phyloP scores from a whole-genome alignment of 2,329 filamentous ascomycete species.

The Hypoxylon rubiginosum region DNA sequence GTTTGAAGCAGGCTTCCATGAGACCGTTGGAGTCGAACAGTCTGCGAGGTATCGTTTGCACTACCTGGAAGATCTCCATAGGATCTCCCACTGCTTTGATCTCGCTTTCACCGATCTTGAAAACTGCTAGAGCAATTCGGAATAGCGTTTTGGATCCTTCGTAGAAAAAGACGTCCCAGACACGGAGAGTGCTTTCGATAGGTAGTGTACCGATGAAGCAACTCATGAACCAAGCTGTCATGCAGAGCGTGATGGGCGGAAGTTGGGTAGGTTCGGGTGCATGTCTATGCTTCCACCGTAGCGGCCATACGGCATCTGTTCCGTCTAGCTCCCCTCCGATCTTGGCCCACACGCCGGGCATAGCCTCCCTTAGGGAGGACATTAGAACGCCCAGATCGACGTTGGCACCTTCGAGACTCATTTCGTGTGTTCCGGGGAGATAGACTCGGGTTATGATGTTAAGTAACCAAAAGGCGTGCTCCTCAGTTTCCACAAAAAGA shows the following conservation, averaged over 20 bases:
- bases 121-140: constrained; percentile 89
- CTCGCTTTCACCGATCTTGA: constrained; percentile 86
- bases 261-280: constrained; percentile 67
- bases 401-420: constrained; percentile 90
- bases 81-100: constrained; percentile 85
- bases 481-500: constrained; percentile 87
- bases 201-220: constrained; percentile 94
- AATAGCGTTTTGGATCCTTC: constrained; percentile 95
- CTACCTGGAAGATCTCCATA: constrained; percentile 96
- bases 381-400: constrained; percentile 95
- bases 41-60: constrained; percentile 85
- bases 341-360: constrained; percentile 88
- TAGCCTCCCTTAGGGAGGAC: constrained; percentile 83
- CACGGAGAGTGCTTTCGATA: constrained; percentile 89
- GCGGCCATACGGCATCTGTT: constrained; percentile 54
- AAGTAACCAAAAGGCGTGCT: constrained; percentile 92
- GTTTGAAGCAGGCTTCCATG: constrained; percentile 85
- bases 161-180: constrained; percentile 97
- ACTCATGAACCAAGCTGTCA: constrained; percentile 98
- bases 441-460: constrained; percentile 92
- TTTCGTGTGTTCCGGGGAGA: constrained; percentile 91
- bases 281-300: constrained; percentile 57
- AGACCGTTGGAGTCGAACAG: constrained; percentile 86
- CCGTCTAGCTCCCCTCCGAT: constrained; percentile 83
- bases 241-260: constrained; percentile 90